Base-by-base conservation (phyloP, 2,329 filamentous ascomycete genomes). In the Madurella mycetomatis region DNA sequence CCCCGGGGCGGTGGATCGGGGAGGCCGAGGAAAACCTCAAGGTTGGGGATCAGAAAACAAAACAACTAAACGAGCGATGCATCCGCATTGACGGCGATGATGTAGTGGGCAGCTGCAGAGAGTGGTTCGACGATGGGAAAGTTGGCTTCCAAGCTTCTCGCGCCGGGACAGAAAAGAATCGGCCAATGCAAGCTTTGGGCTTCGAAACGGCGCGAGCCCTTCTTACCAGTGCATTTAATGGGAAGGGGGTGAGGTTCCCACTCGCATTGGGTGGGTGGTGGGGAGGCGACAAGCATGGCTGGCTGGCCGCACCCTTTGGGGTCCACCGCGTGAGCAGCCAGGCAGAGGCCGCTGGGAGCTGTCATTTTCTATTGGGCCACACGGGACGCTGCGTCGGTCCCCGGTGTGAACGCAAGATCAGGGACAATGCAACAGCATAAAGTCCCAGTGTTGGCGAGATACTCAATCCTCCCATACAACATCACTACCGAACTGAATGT, bases 51-150 rank as follows among this genome's bases (percentile, higher is more conserved):
- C 55, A 53, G 25, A 16, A 42, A 45, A 16, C 30, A 39, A 51
- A 54, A 54, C 42, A 52, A 49, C 41, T 56, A 59, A 62, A 64
- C 59, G 61, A 64, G 62, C 47, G 59, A 41, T 57, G 56, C 60
- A 56, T 57, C 51, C 41, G 57, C 53, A 62, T 62, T 43, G 51
- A 57, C 53, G 47, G 47, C 45, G 44, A 58, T 60, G 61, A 60
- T 63, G 60, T 56, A 51, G 61, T 60, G 50, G 51, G 49, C 45
- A 41, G 47, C 48, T 49, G 49, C 49, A 47, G 43, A 30, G 49
- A 31, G 51, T 48, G 53, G 41, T 54, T 39, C 13, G 50, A 51
- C 40, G 32, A 50, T 51, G 34, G 40, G 45, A 47, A 53, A 44
- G 47, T 51, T 51, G 50, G 45, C 34, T 53, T 56, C 51, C 58